Evolutionary conservation across 1,284 basidiomycete species (phyloP).

Genomic region (Cerrena zonata): DNA sequence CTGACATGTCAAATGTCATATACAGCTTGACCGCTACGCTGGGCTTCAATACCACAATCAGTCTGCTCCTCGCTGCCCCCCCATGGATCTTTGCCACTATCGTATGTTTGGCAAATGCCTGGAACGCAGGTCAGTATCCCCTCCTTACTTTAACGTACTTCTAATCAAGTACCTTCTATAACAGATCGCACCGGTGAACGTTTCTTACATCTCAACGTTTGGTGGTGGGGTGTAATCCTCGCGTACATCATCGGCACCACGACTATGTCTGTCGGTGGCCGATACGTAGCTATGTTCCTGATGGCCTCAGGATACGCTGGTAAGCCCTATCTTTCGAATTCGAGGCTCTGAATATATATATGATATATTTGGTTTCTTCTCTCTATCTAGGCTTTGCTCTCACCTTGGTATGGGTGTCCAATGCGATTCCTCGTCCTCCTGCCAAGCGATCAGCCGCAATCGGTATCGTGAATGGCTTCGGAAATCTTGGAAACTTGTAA

Average conservation of each 20-base stretch:
- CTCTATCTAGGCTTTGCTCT: constrained; percentile 46
- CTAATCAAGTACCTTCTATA: background rate
- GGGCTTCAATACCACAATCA: constrained; percentile 55
- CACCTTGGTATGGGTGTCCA: constrained; percentile 59
- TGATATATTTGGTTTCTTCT: background rate
- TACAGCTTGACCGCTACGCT: constrained; percentile 57
- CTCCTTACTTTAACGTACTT: constrained; percentile 4
- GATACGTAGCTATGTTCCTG: constrained; percentile 63
- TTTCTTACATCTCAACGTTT: constrained; percentile 59
- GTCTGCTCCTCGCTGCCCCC: constrained; percentile 56
- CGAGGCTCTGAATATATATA: background rate
- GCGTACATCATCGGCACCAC: constrained; percentile 59
- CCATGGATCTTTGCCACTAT: constrained; percentile 60
- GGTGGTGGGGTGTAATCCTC: constrained; percentile 57
- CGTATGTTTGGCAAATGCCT: constrained; percentile 53
- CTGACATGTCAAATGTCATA: constrained; percentile 1
- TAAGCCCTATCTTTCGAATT: constrained; percentile 23
- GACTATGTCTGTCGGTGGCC: constrained; percentile 47
- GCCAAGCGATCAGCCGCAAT: constrained; percentile 50
- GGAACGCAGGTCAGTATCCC: constrained; percentile 51
- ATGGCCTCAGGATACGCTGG: constrained; percentile 55
- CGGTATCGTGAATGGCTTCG: constrained; percentile 37
- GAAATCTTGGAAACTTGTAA: constrained; percentile 36
- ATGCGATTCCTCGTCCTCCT: constrained; percentile 58
- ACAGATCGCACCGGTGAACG: constrained; percentile 58